A percentile compares a stretch with the other conserved stretches of the same genome.
Evolutionary conservation across 1,139 yeast species (phyloP).

Genomic region (Pichia sp.): DNA sequence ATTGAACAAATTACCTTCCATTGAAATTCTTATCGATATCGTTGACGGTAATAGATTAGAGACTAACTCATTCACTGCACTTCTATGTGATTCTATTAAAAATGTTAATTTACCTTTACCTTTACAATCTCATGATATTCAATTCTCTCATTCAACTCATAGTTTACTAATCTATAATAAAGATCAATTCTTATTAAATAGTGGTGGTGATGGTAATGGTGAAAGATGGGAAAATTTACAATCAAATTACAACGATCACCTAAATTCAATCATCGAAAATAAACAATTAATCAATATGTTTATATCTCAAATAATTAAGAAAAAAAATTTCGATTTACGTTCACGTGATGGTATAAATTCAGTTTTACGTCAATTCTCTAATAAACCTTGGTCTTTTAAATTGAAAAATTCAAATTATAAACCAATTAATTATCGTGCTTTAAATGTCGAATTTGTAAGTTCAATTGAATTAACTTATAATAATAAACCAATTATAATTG

Average conservation of each 20-base stretch:
- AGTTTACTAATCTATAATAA: conserved; percentile 19
- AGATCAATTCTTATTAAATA: conserved; percentile 14
- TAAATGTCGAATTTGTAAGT: conserved; percentile 27
- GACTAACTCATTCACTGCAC: conserved; percentile 17
- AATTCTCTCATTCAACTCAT: conserved; percentile 24
- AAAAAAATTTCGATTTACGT: conserved; percentile 9
- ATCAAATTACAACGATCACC: background rate
- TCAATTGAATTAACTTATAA: conserved; percentile 35
- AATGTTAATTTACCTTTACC: conserved; percentile 22
- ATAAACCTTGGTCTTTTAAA: conserved; percentile 11
- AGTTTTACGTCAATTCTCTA: conserved; percentile 8
- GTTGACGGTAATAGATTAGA: conserved; percentile 27
- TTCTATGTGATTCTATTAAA: conserved; percentile 23
- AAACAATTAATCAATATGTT: conserved; percentile 11
- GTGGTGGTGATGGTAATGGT: no score
- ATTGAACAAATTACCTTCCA: conserved; percentile 36
- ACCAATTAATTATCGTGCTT: conserved; percentile 10
- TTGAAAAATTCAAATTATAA: conserved; percentile 2
- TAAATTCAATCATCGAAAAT: conserved; percentile 8
- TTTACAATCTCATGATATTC: conserved; percentile 18
- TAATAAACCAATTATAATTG: conserved; percentile 22
- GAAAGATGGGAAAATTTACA: conserved; percentile 5
- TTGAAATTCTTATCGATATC: conserved; percentile 43
- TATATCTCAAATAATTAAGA: conserved; percentile 11
- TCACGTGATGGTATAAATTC: conserved; percentile 7